Evolutionary conservation across 441 rosid genomes (phyloP), one percentile per base, ranked within the genome.

Genomic region (Cnidoscolus chayamansa): DNA sequence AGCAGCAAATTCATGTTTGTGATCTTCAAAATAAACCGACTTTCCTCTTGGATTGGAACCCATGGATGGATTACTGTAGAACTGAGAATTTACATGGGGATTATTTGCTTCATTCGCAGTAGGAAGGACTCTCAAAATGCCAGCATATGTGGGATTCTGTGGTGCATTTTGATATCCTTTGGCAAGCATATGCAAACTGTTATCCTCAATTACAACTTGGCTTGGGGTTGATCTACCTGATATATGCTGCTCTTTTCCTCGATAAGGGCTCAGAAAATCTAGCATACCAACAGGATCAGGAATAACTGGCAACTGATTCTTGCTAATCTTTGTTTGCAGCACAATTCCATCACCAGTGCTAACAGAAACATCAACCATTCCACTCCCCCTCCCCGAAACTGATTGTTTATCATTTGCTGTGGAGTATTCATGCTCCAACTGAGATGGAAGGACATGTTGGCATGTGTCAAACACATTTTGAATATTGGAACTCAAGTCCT

Each of bases 91-190:
- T 12, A 30, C 37, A 49, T 10, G 55, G 9, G 20, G 43, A 49
- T 10, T 43, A 40, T 0, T 8, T 50, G 37, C 69, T 49, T 65
- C 69, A 49, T 48, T 48, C 16, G 49, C 19, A 25, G 56, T 12
- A 30, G 69, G 69, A 19, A 64, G 53, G 12, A 65, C 40, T 65
- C 57, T 65, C 43, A 30, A 65, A 49, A 48, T 49, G 69, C 40
- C 37, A 65, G 69, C 55, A 65, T 65, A 31, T 0, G 54, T 40
- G 43, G 57, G 40, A 10, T 48, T 48, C 25, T 49, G 15, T 65
- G 40, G 56, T 13, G 57, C 12, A 48, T 10, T 65, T 7, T 15
- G 43, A 16, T 49, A 49, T 25, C 69, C 57, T 20, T 48, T 40
- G 49, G 56, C 43, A 25, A 25, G 13, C 5, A 20, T 20, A 47